These are phyloP conservation scores for Candida railenensis DNA, from an alignment of 805 yeast genomes.

Conservation along the genomic window DNA sequence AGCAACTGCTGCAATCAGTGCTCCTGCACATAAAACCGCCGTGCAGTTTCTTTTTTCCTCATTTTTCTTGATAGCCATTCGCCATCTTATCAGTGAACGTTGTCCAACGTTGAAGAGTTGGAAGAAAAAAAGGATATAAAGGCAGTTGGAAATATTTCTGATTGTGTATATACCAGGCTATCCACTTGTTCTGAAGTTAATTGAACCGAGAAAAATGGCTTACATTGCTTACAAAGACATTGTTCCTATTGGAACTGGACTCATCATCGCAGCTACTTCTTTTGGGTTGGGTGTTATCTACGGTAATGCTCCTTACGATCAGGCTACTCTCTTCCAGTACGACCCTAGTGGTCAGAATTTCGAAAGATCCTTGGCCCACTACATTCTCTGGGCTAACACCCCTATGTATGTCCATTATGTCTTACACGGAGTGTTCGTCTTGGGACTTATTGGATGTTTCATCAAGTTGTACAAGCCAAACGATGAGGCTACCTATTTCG, in stretches of 20 bases:
- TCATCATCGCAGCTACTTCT: slow-evolving; percentile 56
- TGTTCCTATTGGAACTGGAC: slow-evolving; percentile 43
- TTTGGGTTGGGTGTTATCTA: slow-evolving; percentile 80
- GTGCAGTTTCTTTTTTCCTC: background rate
- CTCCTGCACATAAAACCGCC: background rate
- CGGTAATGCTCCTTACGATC: slow-evolving; percentile 81
- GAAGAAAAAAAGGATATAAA: no score
- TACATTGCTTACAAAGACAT: slow-evolving; percentile 44
- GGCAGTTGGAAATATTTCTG: background rate
- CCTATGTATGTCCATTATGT: slow-evolving; percentile 59
- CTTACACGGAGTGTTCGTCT: slow-evolving; percentile 56
- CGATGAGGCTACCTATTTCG: slow-evolving; percentile 82
- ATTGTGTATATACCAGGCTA: no score
- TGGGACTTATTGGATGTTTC: slow-evolving; percentile 73
- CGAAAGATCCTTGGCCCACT: slow-evolving; percentile 66
- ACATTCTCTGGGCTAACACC: slow-evolving; percentile 66
- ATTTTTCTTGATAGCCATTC: background rate
- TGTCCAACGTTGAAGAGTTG: background rate
- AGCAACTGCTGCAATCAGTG: background rate
- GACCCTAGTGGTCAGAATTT: slow-evolving; percentile 49
- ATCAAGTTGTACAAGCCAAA: slow-evolving; percentile 84
- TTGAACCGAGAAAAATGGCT: background rate
- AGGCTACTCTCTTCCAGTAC: slow-evolving; percentile 67
- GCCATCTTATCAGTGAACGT: background rate
- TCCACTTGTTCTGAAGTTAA: no score